Conservation (phyloP, 164 flowering plant genomes). For the Kalanchoe fedtschenkoi region DNA sequence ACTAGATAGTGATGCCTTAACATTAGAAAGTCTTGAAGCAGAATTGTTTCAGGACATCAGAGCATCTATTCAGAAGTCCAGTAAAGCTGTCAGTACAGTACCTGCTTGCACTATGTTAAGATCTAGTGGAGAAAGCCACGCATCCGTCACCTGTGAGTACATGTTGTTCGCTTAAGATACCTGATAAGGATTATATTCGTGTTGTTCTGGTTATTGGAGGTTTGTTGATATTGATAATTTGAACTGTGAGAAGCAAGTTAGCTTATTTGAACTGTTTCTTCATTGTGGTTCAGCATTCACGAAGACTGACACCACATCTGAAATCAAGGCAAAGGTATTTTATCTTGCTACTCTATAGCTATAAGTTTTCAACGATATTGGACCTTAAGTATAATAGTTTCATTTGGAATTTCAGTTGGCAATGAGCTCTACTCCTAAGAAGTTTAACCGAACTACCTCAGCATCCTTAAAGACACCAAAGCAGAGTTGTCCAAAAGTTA, state of each 20-base stretch:
- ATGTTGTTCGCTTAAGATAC: neutral
- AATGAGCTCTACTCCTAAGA: constrained; percentile 29
- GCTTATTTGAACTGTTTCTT: neutral
- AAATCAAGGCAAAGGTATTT: constrained; percentile 27
- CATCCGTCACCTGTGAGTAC: constrained; percentile 29
- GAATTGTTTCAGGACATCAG: constrained; percentile 67
- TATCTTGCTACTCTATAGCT: neutral
- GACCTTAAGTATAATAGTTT: neutral
- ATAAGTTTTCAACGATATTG: neutral
- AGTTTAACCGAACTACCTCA: constrained; percentile 22
- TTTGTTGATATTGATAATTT: neutral
- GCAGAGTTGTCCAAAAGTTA: constrained; percentile 25
- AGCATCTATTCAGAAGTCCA: constrained; percentile 71
- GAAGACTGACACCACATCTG: constrained; percentile 26
- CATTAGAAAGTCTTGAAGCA: constrained; percentile 54
- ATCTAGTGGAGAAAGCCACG: constrained; percentile 11
- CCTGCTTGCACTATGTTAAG: constrained; percentile 16
- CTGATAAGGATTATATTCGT: neutral
- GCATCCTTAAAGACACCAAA: constrained; percentile 29
- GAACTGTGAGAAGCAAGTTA: neutral
- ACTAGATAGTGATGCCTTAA: constrained; percentile 53
- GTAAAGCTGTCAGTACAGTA: constrained; percentile 17
- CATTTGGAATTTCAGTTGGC: constrained; percentile 25
- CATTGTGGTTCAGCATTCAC: constrained; percentile 33
- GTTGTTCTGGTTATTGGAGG: neutral